phyloP scores from a whole-genome alignment of 2,329 filamentous ascomycete species.

The Tetracladium maxilliforme region DNA sequence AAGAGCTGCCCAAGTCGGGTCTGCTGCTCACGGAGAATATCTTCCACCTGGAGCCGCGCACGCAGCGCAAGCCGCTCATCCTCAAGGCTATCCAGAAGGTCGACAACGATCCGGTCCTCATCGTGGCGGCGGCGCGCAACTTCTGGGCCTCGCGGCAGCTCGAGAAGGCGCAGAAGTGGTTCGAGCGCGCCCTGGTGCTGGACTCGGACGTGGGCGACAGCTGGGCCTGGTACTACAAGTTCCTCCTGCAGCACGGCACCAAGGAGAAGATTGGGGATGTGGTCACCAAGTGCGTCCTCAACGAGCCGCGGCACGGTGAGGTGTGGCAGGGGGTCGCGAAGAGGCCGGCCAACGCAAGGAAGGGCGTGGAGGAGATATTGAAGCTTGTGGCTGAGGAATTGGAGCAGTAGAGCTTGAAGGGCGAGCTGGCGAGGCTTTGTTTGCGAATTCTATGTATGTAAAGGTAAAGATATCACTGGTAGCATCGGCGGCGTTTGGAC shows the following conservation, averaged over 20 bases:
- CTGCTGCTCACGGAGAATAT: slow-evolving; percentile 90
- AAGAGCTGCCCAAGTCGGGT: slow-evolving; percentile 79
- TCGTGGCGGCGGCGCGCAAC: slow-evolving; percentile 84
- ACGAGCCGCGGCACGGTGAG: slow-evolving; percentile 86
- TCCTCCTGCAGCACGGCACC: slow-evolving; percentile 81
- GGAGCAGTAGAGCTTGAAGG: too few species aligned
- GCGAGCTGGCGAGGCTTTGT: too few species aligned
- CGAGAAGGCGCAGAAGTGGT: slow-evolving; percentile 93
- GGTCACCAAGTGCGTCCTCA: slow-evolving; percentile 62
- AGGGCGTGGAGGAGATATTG: slow-evolving; percentile 66
- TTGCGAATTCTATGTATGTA: too few species aligned
- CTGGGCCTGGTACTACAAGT: slow-evolving; percentile 98
- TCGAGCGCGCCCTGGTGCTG: slow-evolving; percentile 83
- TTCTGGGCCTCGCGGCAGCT: slow-evolving; percentile 90
- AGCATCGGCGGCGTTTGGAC: too few species aligned
- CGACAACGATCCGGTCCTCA: slow-evolving; percentile 78
- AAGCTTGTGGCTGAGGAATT: slow-evolving; percentile 55
- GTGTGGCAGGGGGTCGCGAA: slow-evolving; percentile 80
- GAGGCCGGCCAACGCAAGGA: slow-evolving; percentile 65
- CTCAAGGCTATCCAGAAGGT: slow-evolving; percentile 95
- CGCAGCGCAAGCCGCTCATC: slow-evolving; percentile 80
- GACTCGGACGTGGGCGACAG: slow-evolving; percentile 81
- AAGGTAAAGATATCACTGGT: too few species aligned
- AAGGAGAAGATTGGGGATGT: slow-evolving; percentile 79
- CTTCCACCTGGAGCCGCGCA: slow-evolving; percentile 82